Base-by-base conservation (phyloP, 2,329 filamentous ascomycete genomes). In the Diaporthe sp. region DNA sequence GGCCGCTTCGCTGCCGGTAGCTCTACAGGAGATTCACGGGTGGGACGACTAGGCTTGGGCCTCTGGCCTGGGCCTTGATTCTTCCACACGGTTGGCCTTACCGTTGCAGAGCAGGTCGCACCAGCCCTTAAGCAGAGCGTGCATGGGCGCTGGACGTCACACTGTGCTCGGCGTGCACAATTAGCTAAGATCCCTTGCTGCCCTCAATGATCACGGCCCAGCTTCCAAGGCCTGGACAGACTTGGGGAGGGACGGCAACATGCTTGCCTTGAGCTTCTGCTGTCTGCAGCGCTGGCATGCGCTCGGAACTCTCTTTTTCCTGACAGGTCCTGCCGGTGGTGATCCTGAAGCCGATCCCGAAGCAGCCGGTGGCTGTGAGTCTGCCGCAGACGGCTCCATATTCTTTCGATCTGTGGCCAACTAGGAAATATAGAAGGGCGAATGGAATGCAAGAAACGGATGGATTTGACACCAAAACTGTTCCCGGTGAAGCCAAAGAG, bases 191-290 rank as follows among this genome's bases (percentile, higher is more conserved):
- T 19, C 12, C 37, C 39, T 9, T 42, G 2, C 3, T 9, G 19
- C 7, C 12, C 7, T 42, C 17, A 12, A 13, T 13, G 31, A 22
- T 25, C 22, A 19, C 12, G 22, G 13, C 7, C 19, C 12, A 39
- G 34, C 10, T 25, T 4, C 19, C 12, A 13, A 55, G 19, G n/a
- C 8, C 37, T 17, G 4, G 2, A 22, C n/a, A 42, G 4, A 10
- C 4, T 8, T 8, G 2, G 19, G 3, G 6, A 42, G 4, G n/a
- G 10, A 19, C 1, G 12, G n/a, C 22, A 17, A 4, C 3, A 28
- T 42, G 13, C 58, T 61, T 44, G 37, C 58, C 58, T 61, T 61
- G 22, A 61, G 58, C 39, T 61, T 61, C 37, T 61, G 58, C 37
- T 61, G 58, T 44, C 19, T 61, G 3, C 58, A 61, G 37, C 58